Evolutionary conservation across 331 rosid species (phyloP).

Genomic region (Telfairia occidentalis): DNA sequence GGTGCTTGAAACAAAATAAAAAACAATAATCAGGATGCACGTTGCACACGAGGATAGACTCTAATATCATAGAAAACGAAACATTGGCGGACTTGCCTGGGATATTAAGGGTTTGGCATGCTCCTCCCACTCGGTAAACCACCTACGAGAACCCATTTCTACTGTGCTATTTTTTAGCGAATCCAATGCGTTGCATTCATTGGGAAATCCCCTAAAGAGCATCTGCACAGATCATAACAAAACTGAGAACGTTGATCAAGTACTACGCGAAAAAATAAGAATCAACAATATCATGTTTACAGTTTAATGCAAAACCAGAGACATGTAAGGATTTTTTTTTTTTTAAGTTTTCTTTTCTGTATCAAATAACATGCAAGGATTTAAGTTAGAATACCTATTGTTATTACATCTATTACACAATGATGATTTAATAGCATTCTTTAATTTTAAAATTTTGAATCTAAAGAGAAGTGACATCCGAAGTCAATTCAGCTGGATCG

Average conservation of each 20-base stretch:
- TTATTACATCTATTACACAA: background rate
- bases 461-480: background rate
- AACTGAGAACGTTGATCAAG: background rate
- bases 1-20: background rate
- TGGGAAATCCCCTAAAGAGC: slow-evolving; percentile 84
- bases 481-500: background rate
- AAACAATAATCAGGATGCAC: background rate
- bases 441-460: background rate
- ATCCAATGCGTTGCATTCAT: slow-evolving; percentile 45
- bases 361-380: background rate
- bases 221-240: slow-evolving; percentile 25
- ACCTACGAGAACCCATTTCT: slow-evolving; percentile 52
- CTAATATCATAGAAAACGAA: background rate
- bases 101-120: slow-evolving; percentile 70
- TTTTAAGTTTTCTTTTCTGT: too few relatives aligned
- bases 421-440: background rate
- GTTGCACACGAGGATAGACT: background rate
- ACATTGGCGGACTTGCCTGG: slow-evolving; percentile 35
- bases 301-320: background rate
- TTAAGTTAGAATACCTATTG: background rate
- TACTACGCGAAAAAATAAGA: background rate
- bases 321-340: background rate
- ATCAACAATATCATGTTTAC: background rate
- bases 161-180: slow-evolving; percentile 49
- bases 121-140: slow-evolving; percentile 85